phyloP scores from a whole-genome alignment of 2,329 filamentous ascomycete species.

The Pseudogymnoascus sp. region DNA sequence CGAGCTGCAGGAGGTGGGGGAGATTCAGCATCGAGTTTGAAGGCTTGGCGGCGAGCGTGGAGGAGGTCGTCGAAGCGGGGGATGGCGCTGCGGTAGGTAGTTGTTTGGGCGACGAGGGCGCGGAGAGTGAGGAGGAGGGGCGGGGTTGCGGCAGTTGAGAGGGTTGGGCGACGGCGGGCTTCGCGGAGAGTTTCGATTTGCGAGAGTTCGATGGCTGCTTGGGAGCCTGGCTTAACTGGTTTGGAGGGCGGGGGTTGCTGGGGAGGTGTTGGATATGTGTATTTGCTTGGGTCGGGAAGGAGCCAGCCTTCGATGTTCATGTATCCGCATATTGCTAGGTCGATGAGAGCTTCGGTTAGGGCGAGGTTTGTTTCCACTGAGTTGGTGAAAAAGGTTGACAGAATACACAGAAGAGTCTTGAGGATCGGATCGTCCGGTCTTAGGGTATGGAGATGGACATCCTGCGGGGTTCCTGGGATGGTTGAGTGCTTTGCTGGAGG shows the following conservation, averaged over 20 bases:
- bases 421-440: conserved; percentile 56
- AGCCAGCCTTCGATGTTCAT: conserved; percentile 89
- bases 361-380: conserved; percentile 85
- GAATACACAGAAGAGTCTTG: conserved; percentile 59
- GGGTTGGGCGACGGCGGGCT: conserved; percentile 48
- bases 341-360: conserved; percentile 74
- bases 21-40: conserved; percentile 51
- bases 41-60: conserved; percentile 56
- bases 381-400: conserved; percentile 81
- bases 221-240: conserved; percentile 33
- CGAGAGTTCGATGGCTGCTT: conserved; percentile 35
- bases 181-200: conserved; percentile 42
- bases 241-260: conserved; percentile 24
- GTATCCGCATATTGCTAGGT: conserved; percentile 76
- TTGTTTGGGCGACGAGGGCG: conserved; percentile 54
- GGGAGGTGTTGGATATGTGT: conserved; percentile 37
- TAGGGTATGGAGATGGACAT: conserved; percentile 54
- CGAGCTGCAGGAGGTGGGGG: conserved; percentile 28
- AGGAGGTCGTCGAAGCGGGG: conserved; percentile 68
- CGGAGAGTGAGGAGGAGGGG: conserved; percentile 52
- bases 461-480: conserved; percentile 53
- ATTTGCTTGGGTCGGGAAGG: conserved; percentile 61
- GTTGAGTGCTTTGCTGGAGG: conserved; percentile 48
- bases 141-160: conserved; percentile 41
- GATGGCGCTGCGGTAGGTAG: conserved; percentile 54